Conservation (phyloP, 768 basidiomycete species). For the Galerina sulciceps region DNA sequence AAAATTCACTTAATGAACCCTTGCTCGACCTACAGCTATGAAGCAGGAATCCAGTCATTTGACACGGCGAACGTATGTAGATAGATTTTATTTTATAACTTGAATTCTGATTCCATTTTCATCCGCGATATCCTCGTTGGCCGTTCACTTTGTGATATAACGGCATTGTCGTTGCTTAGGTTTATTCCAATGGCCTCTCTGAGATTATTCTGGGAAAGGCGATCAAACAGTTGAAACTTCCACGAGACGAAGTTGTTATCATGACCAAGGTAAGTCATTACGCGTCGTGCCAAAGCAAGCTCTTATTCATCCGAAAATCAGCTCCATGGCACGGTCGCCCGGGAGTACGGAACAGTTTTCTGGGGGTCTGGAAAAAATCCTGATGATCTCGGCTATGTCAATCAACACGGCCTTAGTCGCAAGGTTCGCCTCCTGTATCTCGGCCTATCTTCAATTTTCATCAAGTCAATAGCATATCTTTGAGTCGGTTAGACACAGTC, state of each 20-base stretch:
- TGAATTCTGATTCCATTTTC: too few relatives aligned
- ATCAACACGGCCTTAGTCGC: slow-evolving; percentile 50
- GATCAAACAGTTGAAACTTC: slow-evolving; percentile 66
- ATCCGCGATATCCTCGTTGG: too few relatives aligned
- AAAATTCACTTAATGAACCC: background rate
- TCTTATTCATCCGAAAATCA: slow-evolving; percentile 20
- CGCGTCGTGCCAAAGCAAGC: background rate
- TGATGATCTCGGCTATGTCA: slow-evolving; percentile 55
- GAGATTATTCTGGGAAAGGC: slow-evolving; percentile 75
- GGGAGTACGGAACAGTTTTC: slow-evolving; percentile 21
- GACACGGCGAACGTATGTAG: slow-evolving; percentile 54
- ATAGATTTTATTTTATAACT: background rate
- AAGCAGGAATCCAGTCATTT: slow-evolving; percentile 66
- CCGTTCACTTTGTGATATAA: background rate
- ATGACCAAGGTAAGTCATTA: slow-evolving; percentile 64
- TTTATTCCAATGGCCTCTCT: slow-evolving; percentile 68
- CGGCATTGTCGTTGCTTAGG: slow-evolving; percentile 31
- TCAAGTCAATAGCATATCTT: slow-evolving; percentile 59
- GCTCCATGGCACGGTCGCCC: slow-evolving; percentile 42
- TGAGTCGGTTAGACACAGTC: slow-evolving; percentile 61
- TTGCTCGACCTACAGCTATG: slow-evolving; percentile 40
- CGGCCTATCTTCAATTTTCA: slow-evolving; percentile 29
- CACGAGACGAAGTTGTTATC: slow-evolving; percentile 78
- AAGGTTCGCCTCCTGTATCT: slow-evolving; percentile 24
- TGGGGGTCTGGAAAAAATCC: slow-evolving; percentile 19